Evolutionary conservation across 164 flowering plant species (phyloP).

Genomic region (Protea cynaroides): DNA sequence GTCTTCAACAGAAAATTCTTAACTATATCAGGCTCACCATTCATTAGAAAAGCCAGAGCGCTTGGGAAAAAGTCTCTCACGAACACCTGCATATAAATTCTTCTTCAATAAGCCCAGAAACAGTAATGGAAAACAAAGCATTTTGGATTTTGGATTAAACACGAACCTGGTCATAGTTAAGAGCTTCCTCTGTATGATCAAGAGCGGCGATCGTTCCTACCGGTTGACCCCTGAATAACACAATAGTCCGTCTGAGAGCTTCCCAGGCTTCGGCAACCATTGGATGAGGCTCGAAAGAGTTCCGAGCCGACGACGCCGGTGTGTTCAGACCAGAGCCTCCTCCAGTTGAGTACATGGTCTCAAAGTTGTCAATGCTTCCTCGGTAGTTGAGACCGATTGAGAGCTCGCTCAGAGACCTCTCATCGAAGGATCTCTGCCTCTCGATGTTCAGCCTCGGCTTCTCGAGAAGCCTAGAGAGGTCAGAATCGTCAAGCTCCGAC

Average conservation of each 20-base stretch:
- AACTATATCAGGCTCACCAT: slow-evolving; percentile 27
- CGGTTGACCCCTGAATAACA: background rate
- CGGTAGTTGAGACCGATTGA: background rate
- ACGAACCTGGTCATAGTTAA: background rate
- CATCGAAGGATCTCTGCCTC: slow-evolving; percentile 26
- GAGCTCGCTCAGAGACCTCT: slow-evolving; percentile 18
- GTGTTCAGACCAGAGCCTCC: background rate
- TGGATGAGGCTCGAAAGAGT: slow-evolving; percentile 4
- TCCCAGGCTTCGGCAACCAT: slow-evolving; percentile 2
- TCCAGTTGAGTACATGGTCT: slow-evolving; percentile 1
- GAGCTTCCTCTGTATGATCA: background rate
- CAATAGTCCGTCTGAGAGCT: background rate
- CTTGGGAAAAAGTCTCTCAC: slow-evolving; percentile 25
- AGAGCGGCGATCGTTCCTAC: background rate
- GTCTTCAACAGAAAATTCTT: slow-evolving; percentile 24
- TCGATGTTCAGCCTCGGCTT: slow-evolving; percentile 27
- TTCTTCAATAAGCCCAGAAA: too few relatives aligned
- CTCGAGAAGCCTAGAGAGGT: slow-evolving; percentile 20
- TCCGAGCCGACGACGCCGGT: background rate
- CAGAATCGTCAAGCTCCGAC: slow-evolving; percentile 21
- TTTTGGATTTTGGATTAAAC: background rate
- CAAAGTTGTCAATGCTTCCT: background rate
- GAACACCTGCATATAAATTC: slow-evolving; percentile 11
- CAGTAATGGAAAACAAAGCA: too few relatives aligned
- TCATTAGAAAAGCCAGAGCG: slow-evolving; percentile 25